Conservation (phyloP, 805 yeast genomes). For the Cyberlindnera nakhonratchasimensis region DNA sequence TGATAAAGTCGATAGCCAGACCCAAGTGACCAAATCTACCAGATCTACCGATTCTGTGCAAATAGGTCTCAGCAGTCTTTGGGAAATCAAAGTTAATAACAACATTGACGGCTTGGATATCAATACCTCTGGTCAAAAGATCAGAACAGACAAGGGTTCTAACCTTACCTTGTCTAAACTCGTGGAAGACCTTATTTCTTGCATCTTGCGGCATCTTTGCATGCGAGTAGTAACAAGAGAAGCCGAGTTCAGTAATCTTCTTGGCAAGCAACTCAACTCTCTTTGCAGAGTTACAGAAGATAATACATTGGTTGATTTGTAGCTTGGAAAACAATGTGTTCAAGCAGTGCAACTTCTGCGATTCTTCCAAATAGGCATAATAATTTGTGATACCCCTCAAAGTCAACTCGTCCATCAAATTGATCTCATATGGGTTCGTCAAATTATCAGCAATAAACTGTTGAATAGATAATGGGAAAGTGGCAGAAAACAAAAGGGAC, state of each 20-base stretch:
- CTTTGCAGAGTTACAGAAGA: constrained; percentile 94
- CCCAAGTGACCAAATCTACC: constrained; percentile 99
- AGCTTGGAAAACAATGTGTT: constrained; percentile 92
- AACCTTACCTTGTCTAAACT: constrained; percentile 96
- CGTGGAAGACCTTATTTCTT: constrained; percentile 97
- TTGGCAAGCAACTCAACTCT: constrained; percentile 95
- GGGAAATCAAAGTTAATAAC: constrained; percentile 99
- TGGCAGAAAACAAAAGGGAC: constrained; percentile 87
- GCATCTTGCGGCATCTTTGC: constrained; percentile 97
- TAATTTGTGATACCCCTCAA: constrained; percentile 94
- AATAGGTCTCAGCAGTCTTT: constrained; percentile 93
- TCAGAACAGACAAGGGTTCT: constrained; percentile 97
- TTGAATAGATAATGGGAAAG: constrained; percentile 93
- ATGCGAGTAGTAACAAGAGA: constrained; percentile 94
- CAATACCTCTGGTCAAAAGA: constrained; percentile 95
- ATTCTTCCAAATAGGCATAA: constrained; percentile 97
- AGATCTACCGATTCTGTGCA: constrained; percentile 98
- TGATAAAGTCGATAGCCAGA: constrained; percentile 92
- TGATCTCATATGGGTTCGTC: constrained; percentile 90
- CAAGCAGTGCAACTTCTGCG: constrained; percentile 91
- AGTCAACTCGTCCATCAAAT: constrained; percentile 96
- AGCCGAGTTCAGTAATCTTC: constrained; percentile 93
- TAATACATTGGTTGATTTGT: constrained; percentile 94
- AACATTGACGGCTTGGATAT: constrained; percentile 97
- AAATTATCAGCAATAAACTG: constrained; percentile 88